Evolutionary conservation across 495 filamentous ascomycete genomes (phyloP).

Genomic region (Daldinia loculata): DNA sequence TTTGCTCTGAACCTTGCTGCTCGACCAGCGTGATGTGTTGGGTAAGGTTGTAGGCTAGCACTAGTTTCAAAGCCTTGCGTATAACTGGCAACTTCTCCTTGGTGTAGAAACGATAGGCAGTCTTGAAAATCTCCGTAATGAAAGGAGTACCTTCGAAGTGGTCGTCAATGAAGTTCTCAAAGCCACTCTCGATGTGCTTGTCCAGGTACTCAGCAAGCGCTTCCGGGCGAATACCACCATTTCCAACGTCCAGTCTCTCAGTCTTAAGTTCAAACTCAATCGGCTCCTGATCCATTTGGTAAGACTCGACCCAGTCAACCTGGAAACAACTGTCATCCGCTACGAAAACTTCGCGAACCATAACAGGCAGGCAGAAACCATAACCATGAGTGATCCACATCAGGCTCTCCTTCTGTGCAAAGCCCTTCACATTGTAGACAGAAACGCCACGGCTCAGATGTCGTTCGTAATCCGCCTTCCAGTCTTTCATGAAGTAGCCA

Average conservation of each 20-base stretch:
- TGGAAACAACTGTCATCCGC: constrained; percentile 91
- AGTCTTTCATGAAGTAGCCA: constrained; percentile 97
- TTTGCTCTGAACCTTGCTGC: constrained; percentile 80
- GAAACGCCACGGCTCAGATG: constrained; percentile 87
- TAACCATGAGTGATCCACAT: constrained; percentile 91
- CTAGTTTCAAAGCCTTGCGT: constrained; percentile 88
- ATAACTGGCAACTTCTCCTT: constrained; percentile 84
- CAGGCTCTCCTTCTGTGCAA: constrained; percentile 77
- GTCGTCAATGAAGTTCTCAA: constrained; percentile 90
- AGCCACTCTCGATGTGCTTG: constrained; percentile 86
- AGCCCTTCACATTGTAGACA: constrained; percentile 92
- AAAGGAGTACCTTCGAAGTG: constrained; percentile 95
- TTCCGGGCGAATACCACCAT: constrained; percentile 79
- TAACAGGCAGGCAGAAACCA: constrained; percentile 85
- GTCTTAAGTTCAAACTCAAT: constrained; percentile 84
- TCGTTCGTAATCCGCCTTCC: constrained; percentile 92
- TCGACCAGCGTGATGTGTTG: constrained; percentile 91
- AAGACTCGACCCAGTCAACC: constrained; percentile 87
- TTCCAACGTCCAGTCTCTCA: constrained; percentile 82
- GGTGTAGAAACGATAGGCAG: constrained; percentile 86
- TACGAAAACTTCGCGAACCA: constrained; percentile 89
- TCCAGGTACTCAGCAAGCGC: constrained; percentile 88
- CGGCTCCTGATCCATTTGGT: constrained; percentile 69
- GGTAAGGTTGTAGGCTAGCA: constrained; percentile 92
- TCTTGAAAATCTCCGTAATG: constrained; percentile 92